Evolutionary conservation across 2,329 filamentous ascomycete genomes (phyloP), one percentile per base, ranked within the genome.

Genomic region (Achaetomium macrosporum): DNA sequence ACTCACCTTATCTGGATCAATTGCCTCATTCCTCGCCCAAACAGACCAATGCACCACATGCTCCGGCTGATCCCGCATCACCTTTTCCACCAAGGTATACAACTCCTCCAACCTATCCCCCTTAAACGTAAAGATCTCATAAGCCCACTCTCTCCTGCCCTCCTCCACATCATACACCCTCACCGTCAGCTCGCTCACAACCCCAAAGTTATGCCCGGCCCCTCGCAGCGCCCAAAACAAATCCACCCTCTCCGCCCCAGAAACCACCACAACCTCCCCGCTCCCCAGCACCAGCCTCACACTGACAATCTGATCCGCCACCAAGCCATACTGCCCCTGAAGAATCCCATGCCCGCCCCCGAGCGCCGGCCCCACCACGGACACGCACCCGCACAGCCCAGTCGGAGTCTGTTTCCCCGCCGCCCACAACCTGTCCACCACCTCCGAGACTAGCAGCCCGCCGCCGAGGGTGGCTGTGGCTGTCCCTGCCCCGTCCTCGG

Each of bases 141-240:
- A 68, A 6, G 70, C 69, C 63, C 68, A 74, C 46, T 65, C 25
- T 7, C 25, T 25, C 25, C 25, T 63, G 25, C 53, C 55, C 59
- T 66, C 48, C 46, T 63, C 62, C 33, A 64, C 64, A 49, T 75
- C 69, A 57, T 76, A 40, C 25, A 50, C 71, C 61, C 75, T 74
- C 16, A 68, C 67, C 1, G 66, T 71, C 16, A 72, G 62, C 3
- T 71, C 71, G 1, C 75, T 79, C 15, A 82, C 74, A 49, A 82
- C 73, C 39, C 79, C 79, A 53, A 82, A 82, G 64, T 82, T 82
- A 54, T 81, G 76, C 1, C 78, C 79, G 2, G 78, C 79, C 5
- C 79, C 79, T 45, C 70, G 69, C 58, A 83, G 70, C 1, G 69
- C 79, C 79, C 78, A 83, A 62, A 71, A 82, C 9, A 83, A 70